Evolutionary conservation across 176 grass and related monocot species (phyloP), one percentile per base, ranked within the genome.

Genomic region (Leersia perrieri): DNA sequence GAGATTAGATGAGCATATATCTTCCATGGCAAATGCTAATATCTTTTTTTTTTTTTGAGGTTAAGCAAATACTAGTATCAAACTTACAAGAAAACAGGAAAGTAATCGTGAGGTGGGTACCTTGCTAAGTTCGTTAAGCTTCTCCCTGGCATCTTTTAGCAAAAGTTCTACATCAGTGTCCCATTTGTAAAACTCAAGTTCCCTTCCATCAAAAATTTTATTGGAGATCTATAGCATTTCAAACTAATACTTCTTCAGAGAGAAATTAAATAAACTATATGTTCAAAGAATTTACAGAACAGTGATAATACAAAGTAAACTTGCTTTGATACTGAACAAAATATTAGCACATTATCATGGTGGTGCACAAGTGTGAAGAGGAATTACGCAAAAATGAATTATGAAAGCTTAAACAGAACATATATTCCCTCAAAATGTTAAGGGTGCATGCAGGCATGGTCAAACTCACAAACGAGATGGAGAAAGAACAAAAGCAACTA

Each of bases 121-220:
- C 92, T 87, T 85, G 81, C 92, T 88, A 63, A 98, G 81, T 16
- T 93, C 89, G 69, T 98, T 95, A 58, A 98, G 90, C 68, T 87
- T 86, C 66, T 98, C 82, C 74, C 88, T 93, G 3, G 84, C 76
- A 79, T 84, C 86, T 85, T 91, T 95, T 36, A 98, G 78, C 39
- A 89, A 81, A 33, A 88, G 33, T 82, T 95, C 86, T 75, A 36
- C 90, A 88, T 98, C 90, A 76, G 74, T 33, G 66, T 91, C 88
- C 92, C 95, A 98, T 83, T 84, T 98, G 86, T 95, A 95, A 49
- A 98, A 95, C 38, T 98, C 92, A 34, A 95, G 74, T 65, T 91
- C 82, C 78, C 78, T 85, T 85, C 90, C 88, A 60, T 93, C 86
- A 18, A 95, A 87, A 81, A 98, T 89, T 75, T 88, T 91, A 35